Conservation (phyloP, 352 stramenopile species). For the Globisporangium paroecandrum region DNA sequence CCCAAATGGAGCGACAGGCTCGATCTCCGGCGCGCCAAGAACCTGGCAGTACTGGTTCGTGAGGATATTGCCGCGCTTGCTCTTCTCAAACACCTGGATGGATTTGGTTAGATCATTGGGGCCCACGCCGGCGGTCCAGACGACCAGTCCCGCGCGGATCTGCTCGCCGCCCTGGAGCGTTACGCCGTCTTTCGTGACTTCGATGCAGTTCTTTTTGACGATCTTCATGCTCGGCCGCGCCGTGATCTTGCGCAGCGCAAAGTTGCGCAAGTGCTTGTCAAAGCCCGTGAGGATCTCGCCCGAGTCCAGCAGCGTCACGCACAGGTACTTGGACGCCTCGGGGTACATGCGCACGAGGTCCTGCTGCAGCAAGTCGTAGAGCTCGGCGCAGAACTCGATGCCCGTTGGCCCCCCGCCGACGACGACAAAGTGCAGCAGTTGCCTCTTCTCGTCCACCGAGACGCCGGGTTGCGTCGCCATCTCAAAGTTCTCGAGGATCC, state of each 20-base stretch:
- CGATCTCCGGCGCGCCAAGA: conserved; percentile 54
- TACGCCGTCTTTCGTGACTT: conserved; percentile 60
- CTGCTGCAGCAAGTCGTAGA: conserved; percentile 92
- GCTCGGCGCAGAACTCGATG: conserved; percentile 95
- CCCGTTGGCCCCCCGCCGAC: conserved; percentile 94
- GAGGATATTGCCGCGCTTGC: conserved; percentile 75
- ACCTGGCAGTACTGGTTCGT: conserved; percentile 85
- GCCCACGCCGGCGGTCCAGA: conserved; percentile 77
- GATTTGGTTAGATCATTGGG: conserved; percentile 81
- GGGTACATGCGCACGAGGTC: conserved; percentile 89
- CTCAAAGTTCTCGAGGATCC: conserved; percentile 93
- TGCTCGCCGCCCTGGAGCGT: conserved; percentile 55
- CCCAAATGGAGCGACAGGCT: conserved; percentile 49
- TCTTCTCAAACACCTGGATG: conserved; percentile 68
- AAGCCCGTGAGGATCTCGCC: conserved; percentile 74
- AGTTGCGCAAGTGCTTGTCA: conserved; percentile 59
- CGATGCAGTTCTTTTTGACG: conserved; percentile 75
- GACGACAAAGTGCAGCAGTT: conserved; percentile 96
- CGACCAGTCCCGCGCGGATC: conserved; percentile 59
- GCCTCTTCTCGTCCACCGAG: conserved; percentile 78
- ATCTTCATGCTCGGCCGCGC: conserved; percentile 78
- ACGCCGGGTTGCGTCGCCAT: conserved; percentile 86
- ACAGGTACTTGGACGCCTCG: conserved; percentile 64
- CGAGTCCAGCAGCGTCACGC: conserved; percentile 69
- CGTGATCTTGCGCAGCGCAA: conserved; percentile 74